These are phyloP conservation scores for Aquilaria sinensis DNA, from an alignment of 345 rosid genomes.

Conservation along the genomic window DNA sequence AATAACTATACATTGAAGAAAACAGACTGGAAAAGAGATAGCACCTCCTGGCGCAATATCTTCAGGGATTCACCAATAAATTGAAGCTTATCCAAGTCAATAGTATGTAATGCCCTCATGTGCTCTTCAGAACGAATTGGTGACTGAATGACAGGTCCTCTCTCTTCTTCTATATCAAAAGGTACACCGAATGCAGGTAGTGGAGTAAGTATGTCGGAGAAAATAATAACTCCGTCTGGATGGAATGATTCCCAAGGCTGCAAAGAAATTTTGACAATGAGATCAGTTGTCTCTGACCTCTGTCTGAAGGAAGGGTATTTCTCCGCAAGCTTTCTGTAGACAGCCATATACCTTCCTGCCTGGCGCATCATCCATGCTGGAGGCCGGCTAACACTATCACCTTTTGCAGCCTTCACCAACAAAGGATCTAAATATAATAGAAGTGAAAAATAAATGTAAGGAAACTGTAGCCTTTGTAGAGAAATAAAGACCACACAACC, in stretches of 20 bases:
- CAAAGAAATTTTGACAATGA: slow-evolving; percentile 87
- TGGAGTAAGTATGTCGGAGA: slow-evolving; percentile 95
- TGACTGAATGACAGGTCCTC: slow-evolving; percentile 78
- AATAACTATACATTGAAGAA: neutral
- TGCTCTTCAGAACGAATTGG: slow-evolving; percentile 66
- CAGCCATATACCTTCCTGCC: slow-evolving; percentile 98
- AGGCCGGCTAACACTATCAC: slow-evolving; percentile 67
- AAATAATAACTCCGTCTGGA: slow-evolving; percentile 90
- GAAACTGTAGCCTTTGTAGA: neutral
- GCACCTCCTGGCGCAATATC: slow-evolving; percentile 73
- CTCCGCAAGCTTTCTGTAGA: slow-evolving; percentile 90
- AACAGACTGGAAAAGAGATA: slow-evolving; percentile 7
- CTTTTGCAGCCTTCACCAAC: slow-evolving; percentile 88
- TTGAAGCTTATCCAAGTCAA: slow-evolving; percentile 61
- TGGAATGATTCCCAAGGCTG: slow-evolving; percentile 94
- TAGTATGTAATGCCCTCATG: slow-evolving; percentile 67
- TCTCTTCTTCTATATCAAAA: slow-evolving; percentile 88
- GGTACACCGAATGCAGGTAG: slow-evolving; percentile 92
- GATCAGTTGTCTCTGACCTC: slow-evolving; percentile 93
- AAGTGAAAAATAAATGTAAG: slow-evolving; percentile 4
- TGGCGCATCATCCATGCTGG: slow-evolving; percentile 99
- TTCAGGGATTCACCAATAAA: slow-evolving; percentile 79
- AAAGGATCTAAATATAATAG: slow-evolving; percentile 51
- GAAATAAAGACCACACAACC: neutral
- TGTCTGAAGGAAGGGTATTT: slow-evolving; percentile 89